Conservation (phyloP, 2,329 filamentous ascomycete genomes). For the Graphiopsis chlorocephala region DNA sequence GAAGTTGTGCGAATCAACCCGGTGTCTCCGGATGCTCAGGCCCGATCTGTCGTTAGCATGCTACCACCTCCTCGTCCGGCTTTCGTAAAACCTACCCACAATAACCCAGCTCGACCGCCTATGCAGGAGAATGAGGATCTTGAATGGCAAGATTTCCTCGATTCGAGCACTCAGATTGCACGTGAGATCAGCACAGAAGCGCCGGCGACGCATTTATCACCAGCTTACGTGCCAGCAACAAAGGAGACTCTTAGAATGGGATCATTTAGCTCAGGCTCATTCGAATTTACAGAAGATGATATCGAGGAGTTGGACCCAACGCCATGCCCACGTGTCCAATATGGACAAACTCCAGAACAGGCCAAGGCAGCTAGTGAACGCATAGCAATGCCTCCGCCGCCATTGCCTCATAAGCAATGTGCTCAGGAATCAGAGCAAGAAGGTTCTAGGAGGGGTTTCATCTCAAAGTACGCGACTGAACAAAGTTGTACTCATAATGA, state of each 20-base stretch:
- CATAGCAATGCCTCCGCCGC: constrained; percentile 22
- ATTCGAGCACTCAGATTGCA: constrained; percentile 46
- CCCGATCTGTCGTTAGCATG: constrained; percentile 14
- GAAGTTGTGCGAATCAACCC: neutral
- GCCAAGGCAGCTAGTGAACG: neutral
- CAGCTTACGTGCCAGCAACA: neutral
- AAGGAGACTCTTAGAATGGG: constrained; percentile 8
- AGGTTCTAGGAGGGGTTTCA: no score
- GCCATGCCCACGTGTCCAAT: neutral
- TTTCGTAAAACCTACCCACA: neutral
- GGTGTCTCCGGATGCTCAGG: no score
- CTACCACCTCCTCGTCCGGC: constrained; percentile 13
- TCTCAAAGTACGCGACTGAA: neutral
- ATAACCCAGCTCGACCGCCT: neutral
- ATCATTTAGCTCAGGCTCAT: constrained; percentile 40
- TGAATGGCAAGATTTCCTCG: constrained; percentile 27
- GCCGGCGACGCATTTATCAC: neutral
- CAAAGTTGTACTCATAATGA: neutral
- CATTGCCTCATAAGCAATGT: constrained; percentile 7
- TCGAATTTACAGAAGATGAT: constrained; percentile 42
- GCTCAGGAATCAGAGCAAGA: neutral
- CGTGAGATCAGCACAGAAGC: constrained; percentile 38
- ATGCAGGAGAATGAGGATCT: neutral
- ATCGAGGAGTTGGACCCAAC: constrained; percentile 36
- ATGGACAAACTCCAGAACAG: neutral